Evolutionary conservation across 2,329 filamentous ascomycete species (phyloP), one percentile per base, ranked within the genome.

Genomic region (Phaeosphaeriaceae sp.): DNA sequence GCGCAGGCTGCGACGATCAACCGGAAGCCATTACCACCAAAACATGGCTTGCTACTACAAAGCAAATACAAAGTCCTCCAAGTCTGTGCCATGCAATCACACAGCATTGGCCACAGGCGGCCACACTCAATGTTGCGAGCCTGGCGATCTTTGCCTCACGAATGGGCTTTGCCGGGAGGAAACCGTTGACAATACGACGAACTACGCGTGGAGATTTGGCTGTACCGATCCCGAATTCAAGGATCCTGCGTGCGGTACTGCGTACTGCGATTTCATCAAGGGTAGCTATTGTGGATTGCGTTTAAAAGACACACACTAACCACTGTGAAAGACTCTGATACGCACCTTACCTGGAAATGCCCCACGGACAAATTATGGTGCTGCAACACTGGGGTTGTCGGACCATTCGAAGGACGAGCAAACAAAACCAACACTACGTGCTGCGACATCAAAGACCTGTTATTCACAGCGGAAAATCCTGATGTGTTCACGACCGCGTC

Each of bases 151-250:
- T 9, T 53, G 51, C 27, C 42, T 53, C 5, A 53, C 19, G 6
- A 53, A 53, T 25, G 51, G 51, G 7, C 51, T 53, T 6, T 53
- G 51, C 25, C 51, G 51, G n/a, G 42, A 53, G 15, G 42, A 46
- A 36, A 53, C 51, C 25, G 51, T 53, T 5, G 22, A 53, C 17
- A 24, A 46, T 11, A 6, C 19, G 20, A 46, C 51, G 7, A 53
- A 53, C 51, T 53, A 53, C 20, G 51, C 51, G 17, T 53, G 42
- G 27, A 20, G 41, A n/a, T 53, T 47, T n/a, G 51, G 25, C 19
- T 53, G 51, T 22, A 53, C 51, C 17, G 51, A 53, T 21, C n/a
- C 11, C 1, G 45, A 27, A 11, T 53, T 53, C 25, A 42, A 36
- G 31, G 51, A 53, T 47, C 42, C 51, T 9, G 15, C 42, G 15